Conservation (phyloP, 768 basidiomycete species). For the Pisolithus marmoratus region DNA sequence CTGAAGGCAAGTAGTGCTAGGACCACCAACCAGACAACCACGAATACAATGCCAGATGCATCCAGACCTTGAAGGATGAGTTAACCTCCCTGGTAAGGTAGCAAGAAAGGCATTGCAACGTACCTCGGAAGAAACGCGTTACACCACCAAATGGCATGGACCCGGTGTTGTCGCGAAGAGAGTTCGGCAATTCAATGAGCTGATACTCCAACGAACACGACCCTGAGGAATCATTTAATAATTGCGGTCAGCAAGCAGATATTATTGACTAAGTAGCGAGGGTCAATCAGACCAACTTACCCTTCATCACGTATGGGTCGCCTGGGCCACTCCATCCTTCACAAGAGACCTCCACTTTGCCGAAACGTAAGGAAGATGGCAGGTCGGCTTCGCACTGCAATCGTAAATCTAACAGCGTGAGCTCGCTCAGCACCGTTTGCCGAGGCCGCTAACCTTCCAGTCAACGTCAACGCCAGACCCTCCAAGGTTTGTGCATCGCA, state of each 20-base stretch:
- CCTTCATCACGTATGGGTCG: slow-evolving; percentile 81
- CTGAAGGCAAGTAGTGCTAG: slow-evolving; percentile 51
- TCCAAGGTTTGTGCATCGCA: slow-evolving; percentile 79
- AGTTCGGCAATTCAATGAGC: slow-evolving; percentile 60
- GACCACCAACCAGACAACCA: slow-evolving; percentile 49
- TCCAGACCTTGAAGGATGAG: slow-evolving; percentile 37
- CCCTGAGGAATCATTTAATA: slow-evolving; percentile 36
- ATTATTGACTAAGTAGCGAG: neutral
- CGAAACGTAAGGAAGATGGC: slow-evolving; percentile 76
- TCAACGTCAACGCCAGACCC: slow-evolving; percentile 76
- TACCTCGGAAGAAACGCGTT: slow-evolving; percentile 18
- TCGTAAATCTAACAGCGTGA: neutral
- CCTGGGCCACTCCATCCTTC: slow-evolving; percentile 86
- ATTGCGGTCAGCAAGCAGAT: neutral
- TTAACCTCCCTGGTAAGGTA: neutral
- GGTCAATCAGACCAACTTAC: slow-evolving; percentile 31
- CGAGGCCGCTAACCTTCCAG: slow-evolving; percentile 65
- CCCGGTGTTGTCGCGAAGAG: slow-evolving; percentile 17
- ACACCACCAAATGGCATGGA: slow-evolving; percentile 5
- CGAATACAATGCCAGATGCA: slow-evolving; percentile 45
- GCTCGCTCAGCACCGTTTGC: neutral
- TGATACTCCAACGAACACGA: slow-evolving; percentile 86
- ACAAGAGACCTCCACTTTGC: slow-evolving; percentile 80
- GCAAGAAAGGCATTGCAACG: neutral
- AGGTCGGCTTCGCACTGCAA: slow-evolving; percentile 86